Conservation (phyloP, 1,284 basidiomycete species). For the Golubevia pallescens region DNA sequence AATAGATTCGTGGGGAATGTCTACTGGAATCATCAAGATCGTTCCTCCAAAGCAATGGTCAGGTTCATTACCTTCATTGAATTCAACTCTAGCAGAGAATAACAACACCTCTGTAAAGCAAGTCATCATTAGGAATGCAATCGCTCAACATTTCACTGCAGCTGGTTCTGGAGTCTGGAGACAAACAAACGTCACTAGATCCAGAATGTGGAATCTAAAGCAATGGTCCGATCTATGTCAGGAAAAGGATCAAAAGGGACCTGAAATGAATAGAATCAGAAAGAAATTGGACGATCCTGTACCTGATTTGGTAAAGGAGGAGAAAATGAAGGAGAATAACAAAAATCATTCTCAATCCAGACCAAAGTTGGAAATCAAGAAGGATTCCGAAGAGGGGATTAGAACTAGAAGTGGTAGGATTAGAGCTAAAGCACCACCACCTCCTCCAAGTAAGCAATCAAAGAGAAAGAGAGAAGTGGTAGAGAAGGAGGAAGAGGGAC, state of each 20-base stretch:
- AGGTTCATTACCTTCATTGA: constrained; percentile 41
- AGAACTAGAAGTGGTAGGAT: constrained; percentile 41
- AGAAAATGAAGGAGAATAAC: constrained; percentile 22
- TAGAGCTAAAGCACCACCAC: constrained; percentile 9
- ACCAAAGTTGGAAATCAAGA: too few species aligned
- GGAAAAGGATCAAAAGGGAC: constrained; percentile 40
- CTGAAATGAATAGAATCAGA: constrained; percentile 51
- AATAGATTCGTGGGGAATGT: constrained; percentile 61
- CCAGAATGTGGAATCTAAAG: constrained; percentile 55
- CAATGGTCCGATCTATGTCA: constrained; percentile 55
- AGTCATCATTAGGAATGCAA: constrained; percentile 43
- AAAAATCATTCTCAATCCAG: background rate
- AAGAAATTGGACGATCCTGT: constrained; percentile 28
- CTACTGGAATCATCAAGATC: constrained; percentile 57
- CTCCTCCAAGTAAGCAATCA: constrained; percentile 9
- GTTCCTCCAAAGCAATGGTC: constrained; percentile 55
- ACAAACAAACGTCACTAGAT: constrained; percentile 56
- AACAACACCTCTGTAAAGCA: too few species aligned
- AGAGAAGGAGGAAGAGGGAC: background rate
- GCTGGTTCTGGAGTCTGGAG: constrained; percentile 56
- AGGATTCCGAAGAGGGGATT: constrained; percentile 52
- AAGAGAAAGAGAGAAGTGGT: constrained; percentile 5
- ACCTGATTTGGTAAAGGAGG: constrained; percentile 23
- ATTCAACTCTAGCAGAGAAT: constrained; percentile 2
- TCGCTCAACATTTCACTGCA: constrained; percentile 51